Evolutionary conservation across 805 yeast genomes (phyloP), one percentile per base, ranked within the genome.

Genomic region (Wickerhamomyces silvicola): DNA sequence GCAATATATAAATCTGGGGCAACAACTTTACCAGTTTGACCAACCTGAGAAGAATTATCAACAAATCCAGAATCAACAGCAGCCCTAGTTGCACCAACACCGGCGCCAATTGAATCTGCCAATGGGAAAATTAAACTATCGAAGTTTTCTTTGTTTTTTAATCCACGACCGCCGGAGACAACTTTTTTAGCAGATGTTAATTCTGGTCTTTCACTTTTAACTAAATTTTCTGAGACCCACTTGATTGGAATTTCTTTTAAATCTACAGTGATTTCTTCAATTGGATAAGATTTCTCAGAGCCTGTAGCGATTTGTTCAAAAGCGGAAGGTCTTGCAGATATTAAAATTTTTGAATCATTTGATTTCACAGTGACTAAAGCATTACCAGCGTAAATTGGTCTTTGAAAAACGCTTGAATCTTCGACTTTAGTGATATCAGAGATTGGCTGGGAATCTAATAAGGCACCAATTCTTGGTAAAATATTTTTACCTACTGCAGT

Each of bases 331-430:
- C 97, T 76, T 9, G 83, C 76, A n/a, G 95, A 81, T 10, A 83
- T 62, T 38, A 90, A 61, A 32, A 83, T 69, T 41, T 73, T 64
- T 5, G 66, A 55, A 50, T 90, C 96, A 16, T 56, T 65, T 16
- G 85, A 66, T 56, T 77, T 73, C 30, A 92, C 84, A 3, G 95
- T 87, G 24, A 85, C 73, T 37, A 85, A 64, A 5, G 94, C 94
- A 59, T 92, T 92, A 30, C 98, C 98, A 14, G 98, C 97, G 55
- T 84, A 92, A 23, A 90, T 86, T 28, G 97, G 97, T 57, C 97
- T 80, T 23, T 81, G 78, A 59, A 90, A 92, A 7, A 92, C 81
- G 39, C 70, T 73, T 12, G 73, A 67, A 31, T 75, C 64, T 42
- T 71, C 72, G 24, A 90, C 79, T 49, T 73, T 72, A 45, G 72